A percentile compares a stretch with the other conserved stretches of the same genome.
These are phyloP conservation scores for Panicum virgatum DNA, from an alignment of 202 grass and related monocot species.

Conservation along the genomic window DNA sequence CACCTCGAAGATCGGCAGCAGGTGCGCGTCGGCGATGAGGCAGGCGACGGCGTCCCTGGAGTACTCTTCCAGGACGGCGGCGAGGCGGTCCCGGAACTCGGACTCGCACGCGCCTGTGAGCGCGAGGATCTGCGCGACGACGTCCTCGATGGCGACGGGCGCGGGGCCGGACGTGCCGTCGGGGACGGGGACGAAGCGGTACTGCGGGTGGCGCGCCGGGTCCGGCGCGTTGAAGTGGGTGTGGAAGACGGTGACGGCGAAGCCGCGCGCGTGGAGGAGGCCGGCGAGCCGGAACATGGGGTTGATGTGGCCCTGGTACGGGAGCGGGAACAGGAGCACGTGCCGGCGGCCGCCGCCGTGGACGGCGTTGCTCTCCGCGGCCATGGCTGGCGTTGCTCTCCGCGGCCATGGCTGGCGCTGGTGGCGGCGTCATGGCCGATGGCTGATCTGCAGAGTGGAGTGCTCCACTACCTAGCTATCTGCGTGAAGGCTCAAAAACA, in stretches of 20 bases:
- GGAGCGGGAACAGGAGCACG: slow-evolving; percentile 60
- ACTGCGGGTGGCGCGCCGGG: slow-evolving; percentile 42
- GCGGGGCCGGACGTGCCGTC: slow-evolving; percentile 28
- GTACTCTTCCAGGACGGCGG: slow-evolving; percentile 32
- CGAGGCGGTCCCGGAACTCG: slow-evolving; percentile 43
- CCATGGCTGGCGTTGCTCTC: background rate
- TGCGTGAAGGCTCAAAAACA: no score
- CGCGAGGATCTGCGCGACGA: slow-evolving; percentile 8
- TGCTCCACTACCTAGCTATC: no score
- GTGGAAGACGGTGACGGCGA: slow-evolving; percentile 54
- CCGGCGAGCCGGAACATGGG: slow-evolving; percentile 69
- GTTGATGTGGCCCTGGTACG: slow-evolving; percentile 79
- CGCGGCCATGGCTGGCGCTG: background rate
- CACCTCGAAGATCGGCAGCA: slow-evolving; percentile 34
- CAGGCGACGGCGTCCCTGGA: slow-evolving; percentile 35
- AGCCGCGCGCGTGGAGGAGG: slow-evolving; percentile 46
- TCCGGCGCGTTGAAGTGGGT: slow-evolving; percentile 38
- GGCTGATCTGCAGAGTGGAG: background rate
- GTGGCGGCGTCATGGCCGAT: background rate
- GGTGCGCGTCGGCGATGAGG: slow-evolving; percentile 52
- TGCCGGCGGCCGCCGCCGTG: background rate
- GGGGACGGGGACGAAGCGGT: slow-evolving; percentile 43
- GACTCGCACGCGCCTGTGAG: slow-evolving; percentile 28
- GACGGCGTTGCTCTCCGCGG: background rate
- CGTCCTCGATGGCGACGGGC: slow-evolving; percentile 19